These are phyloP conservation scores for Pichia membranifaciens DNA, from an alignment of 805 yeast species.

Conservation along the genomic window DNA sequence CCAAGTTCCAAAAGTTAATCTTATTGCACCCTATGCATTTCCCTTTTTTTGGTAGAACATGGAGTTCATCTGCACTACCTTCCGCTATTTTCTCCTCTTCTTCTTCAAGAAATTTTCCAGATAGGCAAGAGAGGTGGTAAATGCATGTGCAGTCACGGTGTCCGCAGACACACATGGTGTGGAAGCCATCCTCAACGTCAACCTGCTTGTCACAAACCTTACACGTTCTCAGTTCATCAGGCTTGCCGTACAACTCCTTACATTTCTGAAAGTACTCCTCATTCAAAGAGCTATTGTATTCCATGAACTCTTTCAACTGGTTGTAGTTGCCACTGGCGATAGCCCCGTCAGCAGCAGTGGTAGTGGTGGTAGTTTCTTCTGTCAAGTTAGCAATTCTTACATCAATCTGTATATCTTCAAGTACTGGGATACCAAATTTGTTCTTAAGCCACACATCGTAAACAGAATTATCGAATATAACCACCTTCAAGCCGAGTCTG, in stretches of 20 bases:
- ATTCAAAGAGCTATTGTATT: conserved; percentile 10
- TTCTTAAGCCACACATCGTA: conserved; percentile 33
- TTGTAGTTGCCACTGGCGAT: conserved; percentile 28
- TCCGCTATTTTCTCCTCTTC: neutral
- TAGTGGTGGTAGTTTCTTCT: neutral
- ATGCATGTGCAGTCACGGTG: conserved; percentile 23
- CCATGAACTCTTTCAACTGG: conserved; percentile 22
- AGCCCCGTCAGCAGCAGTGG: conserved; percentile 7
- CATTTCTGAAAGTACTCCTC: conserved; percentile 17
- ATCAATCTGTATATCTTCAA: conserved; percentile 20
- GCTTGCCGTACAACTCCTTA: conserved; percentile 8
- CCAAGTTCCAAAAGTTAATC: conserved; percentile 26
- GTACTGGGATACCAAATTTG: conserved; percentile 24
- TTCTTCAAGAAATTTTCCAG: conserved; percentile 11
- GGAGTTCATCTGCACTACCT: conserved; percentile 4
- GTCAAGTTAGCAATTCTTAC: conserved; percentile 3
- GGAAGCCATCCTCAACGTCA: conserved; percentile 12
- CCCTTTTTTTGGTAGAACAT: conserved; percentile 25
- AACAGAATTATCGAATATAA: conserved; percentile 35
- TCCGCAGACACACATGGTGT: conserved; percentile 22
- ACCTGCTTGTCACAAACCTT: conserved; percentile 13
- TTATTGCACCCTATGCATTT: conserved; percentile 22
- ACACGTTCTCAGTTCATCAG: conserved; percentile 11
- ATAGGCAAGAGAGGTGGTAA: conserved; percentile 34
- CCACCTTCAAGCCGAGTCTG: conserved; percentile 40